Conservation (phyloP, 2,329 filamentous ascomycete species). For the Aspergillus sp. region DNA sequence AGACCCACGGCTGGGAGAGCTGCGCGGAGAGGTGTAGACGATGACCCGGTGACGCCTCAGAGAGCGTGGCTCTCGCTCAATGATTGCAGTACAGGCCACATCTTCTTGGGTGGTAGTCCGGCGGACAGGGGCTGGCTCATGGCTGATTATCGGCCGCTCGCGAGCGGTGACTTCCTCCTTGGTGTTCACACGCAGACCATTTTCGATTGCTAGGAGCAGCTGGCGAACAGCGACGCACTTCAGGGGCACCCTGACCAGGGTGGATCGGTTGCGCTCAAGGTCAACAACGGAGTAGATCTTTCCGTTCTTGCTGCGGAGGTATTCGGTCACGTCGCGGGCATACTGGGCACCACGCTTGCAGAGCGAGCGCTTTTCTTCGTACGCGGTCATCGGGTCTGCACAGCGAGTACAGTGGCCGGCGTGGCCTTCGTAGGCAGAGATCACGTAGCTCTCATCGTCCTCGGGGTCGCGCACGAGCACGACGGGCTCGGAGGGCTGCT, state of each 20-base stretch:
- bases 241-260: conserved; percentile 47
- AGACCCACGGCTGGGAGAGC: conserved; percentile 38
- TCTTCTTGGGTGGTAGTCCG: conserved; percentile 22
- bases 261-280: conserved; percentile 39
- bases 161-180: conserved; percentile 10
- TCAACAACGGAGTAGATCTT: conserved; percentile 47
- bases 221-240: conserved; percentile 37
- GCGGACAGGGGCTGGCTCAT: conserved; percentile 35
- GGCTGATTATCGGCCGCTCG: conserved; percentile 29
- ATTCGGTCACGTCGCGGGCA: conserved; percentile 38
- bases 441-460: conserved; percentile 41
- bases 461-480: conserved; percentile 37
- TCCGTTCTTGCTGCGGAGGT: conserved; percentile 40
- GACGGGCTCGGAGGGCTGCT: conserved; percentile 26
- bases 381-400: conserved; percentile 29
- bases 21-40: conserved; percentile 38
- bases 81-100: conserved; percentile 26
- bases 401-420: conserved; percentile 39
- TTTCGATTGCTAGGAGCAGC: conserved; percentile 47
- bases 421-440: conserved; percentile 41
- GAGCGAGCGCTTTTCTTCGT: conserved; percentile 28
- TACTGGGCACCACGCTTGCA: conserved; percentile 40
- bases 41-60: conserved; percentile 35
- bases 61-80: conserved; percentile 30
- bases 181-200: conserved; percentile 37